Evolutionary conservation across 768 basidiomycete species (phyloP).

Genomic region (Amanita muscaria): DNA sequence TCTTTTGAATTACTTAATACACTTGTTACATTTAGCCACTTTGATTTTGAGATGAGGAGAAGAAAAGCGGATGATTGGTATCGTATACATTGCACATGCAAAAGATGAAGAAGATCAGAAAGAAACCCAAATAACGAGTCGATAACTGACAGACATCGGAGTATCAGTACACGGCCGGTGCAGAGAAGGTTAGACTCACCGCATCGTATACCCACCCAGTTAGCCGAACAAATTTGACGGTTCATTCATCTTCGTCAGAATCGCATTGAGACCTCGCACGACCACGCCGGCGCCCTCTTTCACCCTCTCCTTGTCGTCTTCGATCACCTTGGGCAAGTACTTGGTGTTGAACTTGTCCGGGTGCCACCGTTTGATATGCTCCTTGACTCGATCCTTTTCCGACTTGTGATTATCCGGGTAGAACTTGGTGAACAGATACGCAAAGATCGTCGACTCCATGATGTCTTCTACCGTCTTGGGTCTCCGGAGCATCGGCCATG

Average conservation of each 20-base stretch:
- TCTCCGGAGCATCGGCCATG: slow-evolving; percentile 62
- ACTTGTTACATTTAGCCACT: no score
- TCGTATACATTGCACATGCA: no score
- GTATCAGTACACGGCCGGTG: no score
- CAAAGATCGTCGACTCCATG: slow-evolving; percentile 42
- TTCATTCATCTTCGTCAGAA: slow-evolving; percentile 44
- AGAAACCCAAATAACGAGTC: no score
- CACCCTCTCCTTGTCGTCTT: slow-evolving; percentile 57
- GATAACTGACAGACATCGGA: no score
- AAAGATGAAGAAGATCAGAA: no score
- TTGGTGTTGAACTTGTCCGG: slow-evolving; percentile 77
- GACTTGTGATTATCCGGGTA: slow-evolving; percentile 46
- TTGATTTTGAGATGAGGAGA: no score
- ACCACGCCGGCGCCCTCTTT: slow-evolving; percentile 67
- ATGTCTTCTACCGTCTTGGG: slow-evolving; percentile 55
- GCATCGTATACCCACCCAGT: no score
- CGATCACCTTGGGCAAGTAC: slow-evolving; percentile 52
- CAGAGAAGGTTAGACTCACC: no score
- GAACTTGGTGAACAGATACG: slow-evolving; percentile 52
- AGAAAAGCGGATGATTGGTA: no score
- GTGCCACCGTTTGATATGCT: slow-evolving; percentile 71
- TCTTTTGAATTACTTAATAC: no score
- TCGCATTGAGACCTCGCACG: slow-evolving; percentile 60
- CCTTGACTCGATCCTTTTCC: slow-evolving; percentile 65
- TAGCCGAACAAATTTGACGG: slow-evolving; percentile 4